Base-by-base conservation (phyloP, 2,329 filamentous ascomycete species). In the Talaromyces sp. region DNA sequence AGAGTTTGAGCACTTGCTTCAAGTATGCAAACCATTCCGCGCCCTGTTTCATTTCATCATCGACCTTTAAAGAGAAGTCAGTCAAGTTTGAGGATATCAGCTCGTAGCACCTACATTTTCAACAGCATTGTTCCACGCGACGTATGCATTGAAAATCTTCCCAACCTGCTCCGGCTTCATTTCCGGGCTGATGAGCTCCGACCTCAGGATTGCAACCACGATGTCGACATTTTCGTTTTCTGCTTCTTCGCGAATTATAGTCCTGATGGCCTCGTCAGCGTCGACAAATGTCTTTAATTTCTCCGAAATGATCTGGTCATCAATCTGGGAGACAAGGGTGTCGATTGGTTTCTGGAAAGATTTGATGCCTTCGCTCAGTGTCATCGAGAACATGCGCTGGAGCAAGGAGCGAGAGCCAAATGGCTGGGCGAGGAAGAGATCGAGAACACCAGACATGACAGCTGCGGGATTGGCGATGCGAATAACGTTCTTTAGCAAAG, bases 401-500 rank as follows among this genome's bases (percentile, higher is more conserved):
- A 99, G 85, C 11, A 99, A 80, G 11, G 92, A 97, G 57, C 92
- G 86, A 0, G 92, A 84, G 21, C 93, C 93, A 63, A 97, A 96
- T 0, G 94, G 94, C 68, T 97, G 94, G 8, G 94, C 93, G 61
- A 97, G 83, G 79, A 99, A 99, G 52, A 99, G 84, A 72, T 99
- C 94, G 24, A 99, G 82, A 51, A 97, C 88, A 21, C 89, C 89
- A n/a, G 89, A 90, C 93, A 99, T 97, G 65, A 99, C 94, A 6
- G 92, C 91, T 0, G 93, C 93, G 2, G 94, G 94, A 68, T 99
- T 99, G 24, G 94, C 92, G 66, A 97, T 91, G 60, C 93, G 87
- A 69, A 99, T 97, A 53, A 96, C 91, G 71, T 97, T 97, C 79
- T 99, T 99, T 72, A 99, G 82, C 54, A 97, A 81, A 0, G 88